Evolutionary conservation across 2,329 filamentous ascomycete genomes (phyloP).

Genomic region (Venturia pyrina): DNA sequence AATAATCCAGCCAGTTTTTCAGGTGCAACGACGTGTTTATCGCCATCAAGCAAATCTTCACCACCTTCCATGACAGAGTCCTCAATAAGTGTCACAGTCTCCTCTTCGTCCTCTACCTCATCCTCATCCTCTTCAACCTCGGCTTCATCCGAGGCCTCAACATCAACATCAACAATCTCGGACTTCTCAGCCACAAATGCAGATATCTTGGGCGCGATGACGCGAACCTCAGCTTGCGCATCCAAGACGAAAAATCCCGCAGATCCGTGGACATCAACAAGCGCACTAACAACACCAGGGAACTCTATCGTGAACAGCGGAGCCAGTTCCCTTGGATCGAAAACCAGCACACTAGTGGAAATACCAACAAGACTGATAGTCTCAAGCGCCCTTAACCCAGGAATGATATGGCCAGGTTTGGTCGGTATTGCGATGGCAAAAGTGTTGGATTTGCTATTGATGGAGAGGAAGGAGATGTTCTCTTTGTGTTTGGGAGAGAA

Average conservation of each 20-base stretch:
- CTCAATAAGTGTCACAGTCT: background rate
- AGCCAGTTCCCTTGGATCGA: constrained; percentile 49
- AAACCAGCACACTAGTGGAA: constrained; percentile 47
- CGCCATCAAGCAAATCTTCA: constrained; percentile 32
- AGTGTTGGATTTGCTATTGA: constrained; percentile 46
- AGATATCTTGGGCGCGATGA: constrained; percentile 24
- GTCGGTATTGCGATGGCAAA: constrained; percentile 30
- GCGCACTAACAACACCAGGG: constrained; percentile 51
- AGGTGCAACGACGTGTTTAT: constrained; percentile 52
- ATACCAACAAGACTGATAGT: background rate
- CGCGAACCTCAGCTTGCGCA: constrained; percentile 60
- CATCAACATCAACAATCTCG: background rate
- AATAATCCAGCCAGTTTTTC: constrained; percentile 63
- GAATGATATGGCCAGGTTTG: background rate
- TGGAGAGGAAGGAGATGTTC: constrained; percentile 51
- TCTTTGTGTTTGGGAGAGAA: constrained; percentile 26
- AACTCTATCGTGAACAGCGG: constrained; percentile 48
- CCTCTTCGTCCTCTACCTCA: constrained; percentile 5
- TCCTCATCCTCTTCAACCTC: background rate
- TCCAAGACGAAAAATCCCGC: constrained; percentile 70
- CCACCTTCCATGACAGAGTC: constrained; percentile 19
- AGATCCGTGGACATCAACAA: constrained; percentile 53
- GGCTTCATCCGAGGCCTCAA: background rate
- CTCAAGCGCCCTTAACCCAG: background rate
- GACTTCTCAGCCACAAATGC: background rate